phyloP scores from a whole-genome alignment of 768 basidiomycete species.

The Pleurotus citrinopileatus region DNA sequence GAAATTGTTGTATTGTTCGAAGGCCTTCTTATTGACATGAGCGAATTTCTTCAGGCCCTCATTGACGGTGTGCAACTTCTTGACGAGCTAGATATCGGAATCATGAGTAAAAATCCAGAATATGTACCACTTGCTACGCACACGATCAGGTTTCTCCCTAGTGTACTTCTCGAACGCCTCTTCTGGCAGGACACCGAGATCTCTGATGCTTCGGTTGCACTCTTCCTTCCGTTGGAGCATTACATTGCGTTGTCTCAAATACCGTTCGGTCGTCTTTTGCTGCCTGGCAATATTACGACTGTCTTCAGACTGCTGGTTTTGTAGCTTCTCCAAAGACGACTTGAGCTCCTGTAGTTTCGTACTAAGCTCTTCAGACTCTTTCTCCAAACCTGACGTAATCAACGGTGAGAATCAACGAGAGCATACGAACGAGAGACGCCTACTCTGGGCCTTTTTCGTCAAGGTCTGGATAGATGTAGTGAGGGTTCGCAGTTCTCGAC shows the following conservation, averaged over 20 bases:
- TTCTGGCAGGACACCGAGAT: constrained; percentile 93
- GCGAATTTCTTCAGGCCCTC: constrained; percentile 95
- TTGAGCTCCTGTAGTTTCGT: constrained; percentile 66
- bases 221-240: constrained; percentile 84
- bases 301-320: constrained; percentile 85
- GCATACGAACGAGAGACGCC: constrained; percentile 12
- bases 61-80: constrained; percentile 89
- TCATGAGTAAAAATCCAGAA: background rate
- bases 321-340: constrained; percentile 64
- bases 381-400: constrained; percentile 63
- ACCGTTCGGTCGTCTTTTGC: constrained; percentile 94
- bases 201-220: constrained; percentile 92
- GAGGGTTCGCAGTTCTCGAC: constrained; percentile 67
- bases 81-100: constrained; percentile 64
- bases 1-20: constrained; percentile 97
- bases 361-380: constrained; percentile 61
- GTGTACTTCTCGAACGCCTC: constrained; percentile 97
- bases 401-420: background rate
- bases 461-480: constrained; percentile 64
- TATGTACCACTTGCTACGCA: constrained; percentile 30
- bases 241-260: constrained; percentile 89
- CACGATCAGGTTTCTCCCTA: constrained; percentile 82
- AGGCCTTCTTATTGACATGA: constrained; percentile 99
- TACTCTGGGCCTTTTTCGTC: constrained; percentile 61
- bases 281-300: constrained; percentile 82